Evolutionary conservation across 495 filamentous ascomycete species (phyloP).

Genomic region (Pyrenopolyporus hunteri): DNA sequence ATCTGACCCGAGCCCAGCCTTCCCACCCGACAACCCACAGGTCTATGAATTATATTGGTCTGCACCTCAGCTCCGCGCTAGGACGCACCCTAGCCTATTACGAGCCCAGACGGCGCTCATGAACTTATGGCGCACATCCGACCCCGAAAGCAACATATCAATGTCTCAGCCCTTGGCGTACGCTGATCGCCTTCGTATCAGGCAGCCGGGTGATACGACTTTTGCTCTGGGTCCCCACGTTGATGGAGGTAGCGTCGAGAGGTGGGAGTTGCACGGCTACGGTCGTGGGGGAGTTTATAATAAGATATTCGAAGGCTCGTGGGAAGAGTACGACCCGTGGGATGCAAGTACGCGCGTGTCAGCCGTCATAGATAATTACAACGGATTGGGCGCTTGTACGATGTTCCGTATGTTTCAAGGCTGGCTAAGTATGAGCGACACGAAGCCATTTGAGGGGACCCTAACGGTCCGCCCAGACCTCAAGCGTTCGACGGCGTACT

Average conservation of each 20-base stretch:
- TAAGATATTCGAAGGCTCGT: conserved; percentile 72
- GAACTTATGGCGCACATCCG: conserved; percentile 71
- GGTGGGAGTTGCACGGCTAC: conserved; percentile 86
- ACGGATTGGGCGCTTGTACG: conserved; percentile 79
- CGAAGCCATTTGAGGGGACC: conserved; percentile 75
- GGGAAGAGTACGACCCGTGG: conserved; percentile 85
- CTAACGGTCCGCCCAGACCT: conserved; percentile 84
- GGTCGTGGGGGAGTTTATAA: conserved; percentile 71
- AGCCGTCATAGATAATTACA: conserved; percentile 77
- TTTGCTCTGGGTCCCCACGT: conserved; percentile 89
- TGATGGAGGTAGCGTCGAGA: conserved; percentile 82
- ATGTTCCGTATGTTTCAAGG: conserved; percentile 91
- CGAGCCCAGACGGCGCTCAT: conserved; percentile 74
- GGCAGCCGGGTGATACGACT: conserved; percentile 72
- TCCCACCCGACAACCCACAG: conserved; percentile 63
- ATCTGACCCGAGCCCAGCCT: conserved; percentile 51
- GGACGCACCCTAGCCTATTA: conserved; percentile 74
- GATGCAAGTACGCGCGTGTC: conserved; percentile 71
- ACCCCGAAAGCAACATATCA: conserved; percentile 65
- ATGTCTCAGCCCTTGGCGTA: conserved; percentile 70
- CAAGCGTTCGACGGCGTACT: conserved; percentile 75
- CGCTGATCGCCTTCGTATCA: conserved; percentile 82
- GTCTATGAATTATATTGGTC: conserved; percentile 94
- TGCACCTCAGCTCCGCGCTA: conserved; percentile 72
- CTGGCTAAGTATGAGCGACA: conserved; percentile 81